Base-by-base conservation (phyloP, 805 yeast species). In the Isabelozyma rhagii region DNA sequence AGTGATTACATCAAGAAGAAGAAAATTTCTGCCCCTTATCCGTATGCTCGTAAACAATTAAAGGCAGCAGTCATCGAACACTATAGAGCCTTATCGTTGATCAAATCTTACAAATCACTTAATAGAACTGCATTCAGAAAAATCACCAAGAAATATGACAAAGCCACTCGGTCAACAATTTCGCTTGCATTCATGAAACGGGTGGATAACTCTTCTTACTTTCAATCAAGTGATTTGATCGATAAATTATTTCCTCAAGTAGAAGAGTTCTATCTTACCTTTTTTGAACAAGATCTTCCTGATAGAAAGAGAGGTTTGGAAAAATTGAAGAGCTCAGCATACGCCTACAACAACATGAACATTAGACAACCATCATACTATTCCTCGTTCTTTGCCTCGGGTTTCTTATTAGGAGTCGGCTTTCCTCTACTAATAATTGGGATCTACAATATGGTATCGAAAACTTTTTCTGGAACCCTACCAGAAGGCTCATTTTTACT, bases 71-170 rank as follows among this genome's bases (percentile, higher is more conserved):
- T 85, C 27, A 68, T 81, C 49, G 96, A 89, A 60, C 85, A 79
- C 55, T 90, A 89, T 64, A 76, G 93, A 50, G 80, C 87, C 8
- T 70, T 90, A 53, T 88, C 87, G 51, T 74, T 89, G 36, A 68
- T 88, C 45, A 81, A 81, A 54, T 85, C 89, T 0, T 94, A 84
- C 64, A 77, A 89, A 55, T 74, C 84, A 44, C 67, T 92, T 57
- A 94, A 94, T 67, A 77, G 91, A 29, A 91, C 96, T 0, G 99
- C 96, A 0, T 83, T 92, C 59, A 79, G 97, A 47, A 94, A 94
- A 60, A 84, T 94, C 59, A 76, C 90, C 51, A 94, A 94, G 62
- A 94, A 94, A 65, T 92, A 82, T 63, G 99, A 94, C 67, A 94
- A 94, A 60, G 76, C 85, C 4, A 76, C 84, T 2, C 62, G 71